Base-by-base conservation (phyloP, 129 eudicot species). In the Helichrysum umbraculigerum region DNA sequence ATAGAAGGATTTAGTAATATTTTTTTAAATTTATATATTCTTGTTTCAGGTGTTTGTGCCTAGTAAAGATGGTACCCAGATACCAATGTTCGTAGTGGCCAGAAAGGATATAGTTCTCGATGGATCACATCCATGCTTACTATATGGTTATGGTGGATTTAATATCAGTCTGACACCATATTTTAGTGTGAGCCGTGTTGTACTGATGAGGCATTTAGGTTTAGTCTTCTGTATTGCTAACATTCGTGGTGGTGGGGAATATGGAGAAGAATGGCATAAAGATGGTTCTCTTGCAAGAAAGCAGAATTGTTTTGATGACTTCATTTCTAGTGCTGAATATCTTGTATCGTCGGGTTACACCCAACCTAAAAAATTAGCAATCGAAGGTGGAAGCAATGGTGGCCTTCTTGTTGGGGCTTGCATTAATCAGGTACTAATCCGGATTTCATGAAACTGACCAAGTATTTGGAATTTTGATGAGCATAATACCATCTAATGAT, bases 361-460 rank as follows among this genome's bases (percentile, higher is more conserved):
- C 19, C 88, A 85, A 79, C 90, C 99, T 10, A 80, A 74, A 71
- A 95, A 82, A 80, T 78, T 95, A 73, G 91, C 96, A 52, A 91
- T 95, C 57, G 99, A 95, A 88, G 99, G 99, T 51, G 99, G 99
- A 79, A 95, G 99, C 84, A 95, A 95, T 77, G 99, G 99, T 32
- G 99, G 99, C 7, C 88, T 91, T 63, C 96, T 95, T 79, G 72
- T 95, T 30, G 99, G 97, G 57, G 99, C 99, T 75, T 95, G 99
- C 80, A 81, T 85, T 44, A 95, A 95, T 91, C 99, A 95, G 94
- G 99, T 91, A 72, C 34, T 34, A 10, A 33, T 21, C 11, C 39
- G 16, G 4, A n/a, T 47, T 42, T 68, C 58, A 44, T 62, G 51
- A 25, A 33, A 5, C 14, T 68, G 50, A 37, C 11, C 15, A 16